Evolutionary conservation across 345 rosid species (phyloP), one percentile per base, ranked within the genome.

Genomic region (Heritiera fomes): DNA sequence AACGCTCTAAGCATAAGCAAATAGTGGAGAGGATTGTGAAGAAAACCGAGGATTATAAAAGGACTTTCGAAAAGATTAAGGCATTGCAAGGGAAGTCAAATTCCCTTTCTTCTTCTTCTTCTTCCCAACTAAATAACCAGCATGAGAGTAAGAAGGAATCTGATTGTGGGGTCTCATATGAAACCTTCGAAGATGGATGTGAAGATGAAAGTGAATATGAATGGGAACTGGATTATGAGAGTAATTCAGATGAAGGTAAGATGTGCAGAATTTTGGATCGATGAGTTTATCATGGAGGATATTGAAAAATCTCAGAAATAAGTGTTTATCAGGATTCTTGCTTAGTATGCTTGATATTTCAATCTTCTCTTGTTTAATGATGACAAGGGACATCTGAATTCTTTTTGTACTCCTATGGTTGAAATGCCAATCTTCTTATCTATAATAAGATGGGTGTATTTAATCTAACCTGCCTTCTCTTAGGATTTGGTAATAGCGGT

Each of bases 161-260:
- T 28, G n/a, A n/a, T 30, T 10, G 40, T 30, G 40, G 18, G 32
- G 67, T 62, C 67, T 30, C 41, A 17, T 49, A 30, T 23, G 34
- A 60, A 66, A 53, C 8, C 46, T 62, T 7, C 23, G 13, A 41
- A 53, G n/a, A 15, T 69, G 18, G 12, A 2, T 49, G 23, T 47
- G 52, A 38, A 52, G 70, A 69, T 71, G 76, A 58, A 43, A 10
- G 38, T 58, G 43, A 20, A 61, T 40, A 61, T 30, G 17, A 71
- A 63, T 13, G 20, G 45, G 45, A 34, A 34, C 34, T 15, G 38
- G 72, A 70, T 77, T 38, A 32, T 67, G 71, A 38, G 62, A 20
- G 28, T 49, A 38, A 38, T 40, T 18, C 32, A 0, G 56, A 20
- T 58, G 53, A 61, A 76, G 73, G 85, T 78, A 78, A 80, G 80